phyloP scores from a whole-genome alignment of 192 early-diverging fungal species.

The Endogone sp. region DNA sequence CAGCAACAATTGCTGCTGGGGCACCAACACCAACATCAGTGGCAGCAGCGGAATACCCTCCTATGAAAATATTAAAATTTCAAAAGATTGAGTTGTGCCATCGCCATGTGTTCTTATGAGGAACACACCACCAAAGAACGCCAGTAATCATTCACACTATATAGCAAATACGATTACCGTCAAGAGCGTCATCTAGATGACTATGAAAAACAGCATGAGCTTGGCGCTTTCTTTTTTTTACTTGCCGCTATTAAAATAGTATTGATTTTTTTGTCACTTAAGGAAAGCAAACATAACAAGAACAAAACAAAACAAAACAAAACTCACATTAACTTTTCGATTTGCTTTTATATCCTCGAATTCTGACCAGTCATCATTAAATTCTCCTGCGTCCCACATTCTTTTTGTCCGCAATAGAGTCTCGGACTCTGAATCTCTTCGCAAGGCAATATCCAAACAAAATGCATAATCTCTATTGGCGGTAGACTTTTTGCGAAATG shows the following conservation, averaged over 20 bases:
- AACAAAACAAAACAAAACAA: constrained; percentile 8
- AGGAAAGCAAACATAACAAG: constrained; percentile 1
- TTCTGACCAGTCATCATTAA: constrained; percentile 9
- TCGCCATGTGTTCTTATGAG: not conserved
- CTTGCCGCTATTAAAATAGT: constrained; percentile 11
- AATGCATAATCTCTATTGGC: not conserved
- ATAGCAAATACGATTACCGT: constrained; percentile 7
- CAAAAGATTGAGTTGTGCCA: not conserved
- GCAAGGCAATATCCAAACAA: not conserved
- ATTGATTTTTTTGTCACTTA: constrained; percentile 4
- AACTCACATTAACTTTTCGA: constrained; percentile 8
- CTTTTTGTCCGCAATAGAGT: constrained; percentile 4
- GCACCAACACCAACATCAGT: not conserved
- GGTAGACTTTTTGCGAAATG: not conserved
- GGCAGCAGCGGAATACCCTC: not conserved
- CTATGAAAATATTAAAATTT: not conserved
- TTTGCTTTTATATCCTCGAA: constrained; percentile 9
- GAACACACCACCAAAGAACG: not conserved
- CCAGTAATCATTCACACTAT: not conserved
- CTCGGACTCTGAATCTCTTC: not conserved
- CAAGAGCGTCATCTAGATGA: constrained; percentile 7
- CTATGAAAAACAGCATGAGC: constrained; percentile 14
- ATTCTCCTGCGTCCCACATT: constrained; percentile 4
- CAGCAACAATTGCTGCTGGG: not conserved
- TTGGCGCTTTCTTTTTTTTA: constrained; percentile 16